phyloP scores from a whole-genome alignment of 106 monocot species.

The Dioscorea zingiberensis region DNA sequence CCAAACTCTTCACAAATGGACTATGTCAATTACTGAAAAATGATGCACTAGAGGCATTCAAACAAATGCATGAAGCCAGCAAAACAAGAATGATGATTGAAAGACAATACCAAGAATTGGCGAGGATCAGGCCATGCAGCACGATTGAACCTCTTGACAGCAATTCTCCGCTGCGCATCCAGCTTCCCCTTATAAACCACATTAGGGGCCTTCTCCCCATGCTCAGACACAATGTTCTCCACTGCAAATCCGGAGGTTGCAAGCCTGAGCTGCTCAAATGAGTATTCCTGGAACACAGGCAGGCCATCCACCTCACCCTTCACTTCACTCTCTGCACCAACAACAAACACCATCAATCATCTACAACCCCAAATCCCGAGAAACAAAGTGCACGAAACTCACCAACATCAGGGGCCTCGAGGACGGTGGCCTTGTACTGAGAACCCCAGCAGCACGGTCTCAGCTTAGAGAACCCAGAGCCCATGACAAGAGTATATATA shows the following conservation, averaged over 20 bases:
- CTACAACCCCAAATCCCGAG: not conserved
- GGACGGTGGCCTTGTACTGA: conserved; percentile 32
- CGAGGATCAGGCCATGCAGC: conserved; percentile 91
- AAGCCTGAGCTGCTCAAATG: conserved; percentile 76
- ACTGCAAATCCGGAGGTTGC: conserved; percentile 74
- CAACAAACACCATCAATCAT: not conserved
- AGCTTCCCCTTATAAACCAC: conserved; percentile 91
- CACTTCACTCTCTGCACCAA: conserved; percentile 44
- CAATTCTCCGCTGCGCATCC: conserved; percentile 71
- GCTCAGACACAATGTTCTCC: conserved; percentile 94
- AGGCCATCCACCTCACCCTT: conserved; percentile 40
- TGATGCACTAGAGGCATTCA: too few species aligned
- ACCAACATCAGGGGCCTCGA: conserved; percentile 48
- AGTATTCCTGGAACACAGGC: conserved; percentile 75
- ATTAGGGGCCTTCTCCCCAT: conserved; percentile 94
- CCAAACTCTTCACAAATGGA: too few species aligned
- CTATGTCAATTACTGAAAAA: too few species aligned
- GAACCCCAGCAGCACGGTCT: conserved; percentile 49
- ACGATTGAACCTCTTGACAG: conserved; percentile 86
- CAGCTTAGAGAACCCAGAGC: conserved; percentile 43
- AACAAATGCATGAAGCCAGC: too few species aligned
- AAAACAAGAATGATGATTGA: not conserved
- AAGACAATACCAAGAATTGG: conserved; percentile 71
- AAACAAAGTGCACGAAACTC: conserved; percentile 3
- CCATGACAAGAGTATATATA: conserved; percentile 36